Base-by-base conservation (phyloP, 148 eudicot genomes). In the Vaccinium myrtillus region DNA sequence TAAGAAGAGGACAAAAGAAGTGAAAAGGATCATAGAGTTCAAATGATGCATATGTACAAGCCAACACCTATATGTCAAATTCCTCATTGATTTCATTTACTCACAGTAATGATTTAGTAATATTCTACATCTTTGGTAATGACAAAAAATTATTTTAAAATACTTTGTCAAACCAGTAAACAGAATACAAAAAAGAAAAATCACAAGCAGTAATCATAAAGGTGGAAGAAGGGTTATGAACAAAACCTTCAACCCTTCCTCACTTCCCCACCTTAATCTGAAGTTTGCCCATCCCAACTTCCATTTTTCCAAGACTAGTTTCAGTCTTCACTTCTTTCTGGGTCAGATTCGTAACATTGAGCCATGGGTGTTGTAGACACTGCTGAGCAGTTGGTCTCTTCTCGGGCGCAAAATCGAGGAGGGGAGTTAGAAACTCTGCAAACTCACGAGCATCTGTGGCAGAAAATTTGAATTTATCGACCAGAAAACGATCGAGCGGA, bases 341-440 rank as follows among this genome's bases (percentile, higher is more conserved):
- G 27, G 84, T 84, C 78, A 83, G 58, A 69, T 91, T 85, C 49
- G 27, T 87, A 21, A 51, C 61, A 53, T 90, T 90, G 54, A 96
- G 91, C 98, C 98, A 97, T 25, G 98, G 91, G 85, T 97, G 98
- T 78, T 95, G 93, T 82, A 97, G 88, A 83, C 96, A 97, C 87
- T 91, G 94, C 85, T 94, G 91, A 43, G 98, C 99, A 58, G 98
- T 94, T 36, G 99, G 99, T 86, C 98, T 90, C 80, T 95, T 95
- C 75, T 93, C 99, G 2, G 98, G 98, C 21, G 93, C 91, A 82
- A 93, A 97, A 90, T 94, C 94, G 30, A 97, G 90, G 79, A 97
- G 87, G 32, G 99, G 98, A 88, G 83, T 59, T 13, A 95, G 96
- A 89, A 97, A 97, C 85, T 92, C 92, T 4, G 91, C 88, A 84